Base-by-base conservation (phyloP, 2,329 filamentous ascomycete species). In the Paramyrothecium sp. region DNA sequence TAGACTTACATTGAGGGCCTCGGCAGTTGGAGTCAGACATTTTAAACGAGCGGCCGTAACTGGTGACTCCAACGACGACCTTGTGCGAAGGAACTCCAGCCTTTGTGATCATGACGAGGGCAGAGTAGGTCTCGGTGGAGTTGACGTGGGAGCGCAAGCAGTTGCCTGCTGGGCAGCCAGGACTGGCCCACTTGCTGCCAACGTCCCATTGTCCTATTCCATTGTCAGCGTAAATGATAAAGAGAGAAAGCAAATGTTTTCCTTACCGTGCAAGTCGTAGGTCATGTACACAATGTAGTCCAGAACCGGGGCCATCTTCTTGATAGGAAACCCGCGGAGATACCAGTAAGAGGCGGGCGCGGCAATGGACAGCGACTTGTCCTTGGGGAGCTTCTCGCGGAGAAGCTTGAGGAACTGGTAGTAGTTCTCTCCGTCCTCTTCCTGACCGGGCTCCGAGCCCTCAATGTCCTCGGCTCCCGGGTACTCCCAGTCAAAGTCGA, bases 401-500 rank as follows among this genome's bases (percentile, higher is more conserved):
- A 65, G 71, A 59, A 77, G 60, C 53, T 74, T 73, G 26, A 30
- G 5, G 10, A 30, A 30, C 44, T 65, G 68, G 51, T 71, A 71
- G 44, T 73, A 73, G 54, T 72, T 66, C 19, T 57, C 19, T 1
- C 65, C 67, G 12, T 74, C 70, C 2, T 52, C 48, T 2, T 38
- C 17, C 1, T 60, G 20, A 11, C 10, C 69, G 7, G 47, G 7
- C 4, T 34, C 44, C 61, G 69, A n/a, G 65, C 55, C 60, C 3
- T 60, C 62, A n/a, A 72, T 63, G 23, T 68, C 67, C 0, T 60
- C 54, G 4, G 60, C 70, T 0, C 67, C 70, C 0, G 73, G 73
- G 54, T 80, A 80, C 55, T 79, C 78, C 79, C 78, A 82, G 60
- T 80, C 77, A 48, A 79, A 64, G 47, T 80, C 77, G 8, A 80